Evolutionary conservation across 495 filamentous ascomycete species (phyloP).

Genomic region (Margaritispora aquatica): DNA sequence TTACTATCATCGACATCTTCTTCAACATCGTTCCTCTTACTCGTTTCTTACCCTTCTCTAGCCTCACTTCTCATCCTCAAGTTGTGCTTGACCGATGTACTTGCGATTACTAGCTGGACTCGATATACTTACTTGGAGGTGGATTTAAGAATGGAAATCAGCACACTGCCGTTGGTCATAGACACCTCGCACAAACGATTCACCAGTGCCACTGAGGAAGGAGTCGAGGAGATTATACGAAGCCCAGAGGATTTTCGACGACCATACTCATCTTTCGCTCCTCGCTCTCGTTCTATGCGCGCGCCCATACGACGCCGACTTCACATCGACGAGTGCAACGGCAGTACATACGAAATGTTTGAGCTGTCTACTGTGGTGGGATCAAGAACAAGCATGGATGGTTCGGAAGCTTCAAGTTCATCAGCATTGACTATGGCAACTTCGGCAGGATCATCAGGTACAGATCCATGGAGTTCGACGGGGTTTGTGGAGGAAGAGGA

Average conservation of each 20-base stretch:
- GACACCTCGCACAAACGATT: neutral
- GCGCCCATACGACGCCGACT: slow-evolving; percentile 9
- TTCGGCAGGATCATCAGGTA: slow-evolving; percentile 19
- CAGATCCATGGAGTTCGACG: slow-evolving; percentile 22
- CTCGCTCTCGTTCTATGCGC: slow-evolving; percentile 4
- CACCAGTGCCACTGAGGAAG: slow-evolving; percentile 3
- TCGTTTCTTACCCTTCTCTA: neutral
- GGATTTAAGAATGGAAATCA: slow-evolving; percentile 6
- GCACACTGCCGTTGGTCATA: slow-evolving; percentile 4
- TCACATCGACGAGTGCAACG: slow-evolving; percentile 3
- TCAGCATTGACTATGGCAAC: slow-evolving; percentile 20
- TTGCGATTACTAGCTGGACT: slow-evolving; percentile 1
- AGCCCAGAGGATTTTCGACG: neutral
- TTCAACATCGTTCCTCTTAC: slow-evolving; percentile 4
- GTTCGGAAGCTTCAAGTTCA: slow-evolving; percentile 14
- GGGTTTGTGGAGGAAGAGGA: slow-evolving; percentile 22
- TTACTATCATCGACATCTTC: slow-evolving; percentile 18
- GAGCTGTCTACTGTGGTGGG: slow-evolving; percentile 9
- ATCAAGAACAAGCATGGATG: slow-evolving; percentile 16
- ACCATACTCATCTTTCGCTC: neutral
- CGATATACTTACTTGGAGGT: neutral
- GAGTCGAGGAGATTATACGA: slow-evolving; percentile 20
- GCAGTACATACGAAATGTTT: slow-evolving; percentile 9
- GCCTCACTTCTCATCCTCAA: neutral
- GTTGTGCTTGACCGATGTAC: slow-evolving; percentile 3